phyloP scores from a whole-genome alignment of 2,329 filamentous ascomycete genomes.

The Colletotrichum liaoningense region DNA sequence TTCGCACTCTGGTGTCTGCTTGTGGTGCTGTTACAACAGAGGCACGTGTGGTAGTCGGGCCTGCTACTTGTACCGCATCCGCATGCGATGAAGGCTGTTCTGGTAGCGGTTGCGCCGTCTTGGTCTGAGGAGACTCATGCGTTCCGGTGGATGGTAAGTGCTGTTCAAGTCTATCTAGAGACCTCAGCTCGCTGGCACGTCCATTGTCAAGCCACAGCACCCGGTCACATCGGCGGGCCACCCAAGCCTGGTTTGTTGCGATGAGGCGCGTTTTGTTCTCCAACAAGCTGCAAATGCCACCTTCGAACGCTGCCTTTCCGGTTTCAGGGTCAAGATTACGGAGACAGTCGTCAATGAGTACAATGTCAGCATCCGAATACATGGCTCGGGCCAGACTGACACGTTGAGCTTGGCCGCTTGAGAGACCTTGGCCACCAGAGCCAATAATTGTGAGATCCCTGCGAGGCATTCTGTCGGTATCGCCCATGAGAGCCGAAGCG shows the following conservation, averaged over 20 bases:
- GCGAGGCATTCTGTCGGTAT: background rate
- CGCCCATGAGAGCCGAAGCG: background rate
- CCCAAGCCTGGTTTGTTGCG: background rate
- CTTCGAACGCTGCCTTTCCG: background rate
- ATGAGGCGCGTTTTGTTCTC: background rate
- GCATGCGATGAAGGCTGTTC: background rate
- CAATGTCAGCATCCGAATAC: background rate
- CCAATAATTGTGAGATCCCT: slow-evolving; percentile 71
- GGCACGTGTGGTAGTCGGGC: too few species aligned
- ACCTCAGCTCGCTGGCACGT: background rate
- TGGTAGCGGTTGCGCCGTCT: background rate
- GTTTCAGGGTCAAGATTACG: background rate
- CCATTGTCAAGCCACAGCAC: slow-evolving; percentile 4
- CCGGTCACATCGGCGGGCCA: background rate
- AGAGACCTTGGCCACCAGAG: slow-evolving; percentile 78
- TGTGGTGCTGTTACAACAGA: too few species aligned
- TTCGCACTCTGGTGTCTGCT: too few species aligned
- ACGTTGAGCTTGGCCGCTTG: slow-evolving; percentile 86
- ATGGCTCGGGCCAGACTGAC: slow-evolving; percentile 85
- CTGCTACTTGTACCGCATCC: too few species aligned
- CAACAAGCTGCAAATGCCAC: background rate
- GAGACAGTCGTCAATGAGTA: background rate
- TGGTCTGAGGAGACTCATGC: background rate
- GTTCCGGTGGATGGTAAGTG: background rate
- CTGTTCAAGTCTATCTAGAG: background rate